Evolutionary conservation across 2,329 filamentous ascomycete species (phyloP).

Genomic region (Colletotrichum gloeosporioides): DNA sequence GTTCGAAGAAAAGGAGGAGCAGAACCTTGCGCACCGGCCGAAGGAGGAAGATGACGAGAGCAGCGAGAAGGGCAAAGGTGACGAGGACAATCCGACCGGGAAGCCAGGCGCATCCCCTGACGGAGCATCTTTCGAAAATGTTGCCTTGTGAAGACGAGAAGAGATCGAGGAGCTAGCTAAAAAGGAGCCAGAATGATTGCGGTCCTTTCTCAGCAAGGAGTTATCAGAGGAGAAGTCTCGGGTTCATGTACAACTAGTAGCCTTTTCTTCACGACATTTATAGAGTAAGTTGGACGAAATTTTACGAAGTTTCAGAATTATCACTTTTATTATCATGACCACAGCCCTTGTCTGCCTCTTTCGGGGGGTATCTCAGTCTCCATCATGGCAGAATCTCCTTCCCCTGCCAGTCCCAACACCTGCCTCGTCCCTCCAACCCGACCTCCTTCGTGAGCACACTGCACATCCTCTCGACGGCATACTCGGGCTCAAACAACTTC

Average conservation of each 20-base stretch:
- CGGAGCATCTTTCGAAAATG: conserved; percentile 67
- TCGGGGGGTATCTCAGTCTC: not conserved
- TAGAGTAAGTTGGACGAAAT: not conserved
- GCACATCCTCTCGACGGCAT: conserved; percentile 68
- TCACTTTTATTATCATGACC: not conserved
- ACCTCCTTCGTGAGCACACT: conserved; percentile 60
- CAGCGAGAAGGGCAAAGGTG: conserved; percentile 35
- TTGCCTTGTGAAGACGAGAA: conserved; percentile 54
- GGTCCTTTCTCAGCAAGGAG: conserved; percentile 10
- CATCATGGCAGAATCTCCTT: conserved; percentile 62
- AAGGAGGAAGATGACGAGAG: conserved; percentile 25
- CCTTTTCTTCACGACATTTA: conserved; percentile 3
- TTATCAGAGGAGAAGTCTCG: conserved; percentile 5
- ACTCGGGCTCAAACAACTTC: conserved; percentile 71
- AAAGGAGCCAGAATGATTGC: not conserved
- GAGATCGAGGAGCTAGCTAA: not conserved
- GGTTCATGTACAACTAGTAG: conserved; percentile 10
- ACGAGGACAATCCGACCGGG: conserved; percentile 35
- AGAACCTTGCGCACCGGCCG: conserved; percentile 58
- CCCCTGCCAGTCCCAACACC: conserved; percentile 74
- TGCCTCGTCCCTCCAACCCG: conserved; percentile 58
- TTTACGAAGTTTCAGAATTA: not conserved
- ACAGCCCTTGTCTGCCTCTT: too few species aligned
- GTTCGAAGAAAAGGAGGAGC: conserved; percentile 59
- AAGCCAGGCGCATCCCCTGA: conserved; percentile 56